These are phyloP conservation scores for Auricularia sp. DNA, from an alignment of 768 basidiomycete species.

Conservation along the genomic window DNA sequence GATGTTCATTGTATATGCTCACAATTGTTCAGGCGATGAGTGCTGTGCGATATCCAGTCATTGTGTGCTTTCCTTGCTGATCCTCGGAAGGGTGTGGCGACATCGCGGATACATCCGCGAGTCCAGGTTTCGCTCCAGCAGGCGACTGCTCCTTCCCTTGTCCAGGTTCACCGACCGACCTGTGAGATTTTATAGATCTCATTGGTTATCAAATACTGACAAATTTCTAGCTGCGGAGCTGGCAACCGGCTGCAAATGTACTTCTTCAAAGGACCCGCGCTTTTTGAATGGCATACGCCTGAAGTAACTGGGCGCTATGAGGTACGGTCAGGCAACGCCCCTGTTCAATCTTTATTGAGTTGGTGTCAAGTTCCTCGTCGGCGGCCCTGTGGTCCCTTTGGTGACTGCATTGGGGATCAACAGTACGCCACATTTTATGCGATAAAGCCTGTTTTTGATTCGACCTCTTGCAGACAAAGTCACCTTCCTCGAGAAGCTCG, in stretches of 20 bases:
- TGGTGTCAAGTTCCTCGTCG: slow-evolving; percentile 31
- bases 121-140: slow-evolving; percentile 26
- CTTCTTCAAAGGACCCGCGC: slow-evolving; percentile 23
- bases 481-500: slow-evolving; percentile 65
- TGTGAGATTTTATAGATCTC: slow-evolving; percentile 16
- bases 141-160: slow-evolving; percentile 42
- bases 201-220: too few species aligned
- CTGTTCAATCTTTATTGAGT: background rate
- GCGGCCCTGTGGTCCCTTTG: slow-evolving; percentile 60
- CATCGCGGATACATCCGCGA: slow-evolving; percentile 36
- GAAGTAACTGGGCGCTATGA: slow-evolving; percentile 59
- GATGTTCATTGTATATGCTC: background rate
- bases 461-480: slow-evolving; percentile 40
- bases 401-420: slow-evolving; percentile 71
- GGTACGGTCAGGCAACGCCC: slow-evolving; percentile 28
- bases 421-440: slow-evolving; percentile 15
- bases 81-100: slow-evolving; percentile 57
- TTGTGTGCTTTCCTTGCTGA: background rate
- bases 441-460: background rate
- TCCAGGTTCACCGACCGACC: slow-evolving; percentile 57
- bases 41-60: slow-evolving; percentile 47
- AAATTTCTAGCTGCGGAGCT: slow-evolving; percentile 39
- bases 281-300: slow-evolving; percentile 55
- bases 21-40: slow-evolving; percentile 28
- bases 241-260: slow-evolving; percentile 34